phyloP scores from a whole-genome alignment of 2,329 filamentous ascomycete species.

The Escovopsis weberi region DNA sequence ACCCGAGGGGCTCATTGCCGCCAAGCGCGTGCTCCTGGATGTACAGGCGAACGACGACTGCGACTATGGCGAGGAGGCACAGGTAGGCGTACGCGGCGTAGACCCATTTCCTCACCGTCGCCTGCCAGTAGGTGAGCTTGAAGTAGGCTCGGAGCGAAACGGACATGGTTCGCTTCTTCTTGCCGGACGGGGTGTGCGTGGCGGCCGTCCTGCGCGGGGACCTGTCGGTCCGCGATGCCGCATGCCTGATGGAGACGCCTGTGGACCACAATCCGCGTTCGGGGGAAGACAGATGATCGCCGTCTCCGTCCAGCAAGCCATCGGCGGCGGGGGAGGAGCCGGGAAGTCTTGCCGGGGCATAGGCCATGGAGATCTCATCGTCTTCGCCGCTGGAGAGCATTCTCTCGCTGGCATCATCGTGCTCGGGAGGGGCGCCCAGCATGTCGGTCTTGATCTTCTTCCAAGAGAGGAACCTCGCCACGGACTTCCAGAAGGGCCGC shows the following conservation, averaged over 20 bases:
- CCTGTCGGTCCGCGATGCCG: constrained; percentile 31
- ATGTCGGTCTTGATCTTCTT: constrained; percentile 30
- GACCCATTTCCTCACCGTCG: constrained; percentile 60
- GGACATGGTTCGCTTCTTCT: constrained; percentile 50
- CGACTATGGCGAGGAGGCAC: constrained; percentile 48
- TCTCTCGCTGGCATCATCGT: constrained; percentile 16
- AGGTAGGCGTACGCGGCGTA: constrained; percentile 71
- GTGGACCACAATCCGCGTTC: constrained; percentile 8
- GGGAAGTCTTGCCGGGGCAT: constrained; percentile 12
- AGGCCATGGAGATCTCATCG: constrained; percentile 9
- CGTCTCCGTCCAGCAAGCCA: constrained; percentile 5
- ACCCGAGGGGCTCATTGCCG: constrained; percentile 72
- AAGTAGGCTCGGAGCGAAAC: constrained; percentile 58
- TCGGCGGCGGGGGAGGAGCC: constrained; percentile 15
- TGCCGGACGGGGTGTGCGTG: constrained; percentile 45
- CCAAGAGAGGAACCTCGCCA: constrained; percentile 28
- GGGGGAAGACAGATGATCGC: constrained; percentile 7
- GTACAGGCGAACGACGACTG: constrained; percentile 57
- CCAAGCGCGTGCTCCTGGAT: constrained; percentile 52
- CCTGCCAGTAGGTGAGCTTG: constrained; percentile 66
- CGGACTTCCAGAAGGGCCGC: constrained; percentile 23
- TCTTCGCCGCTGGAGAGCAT: constrained; percentile 18
- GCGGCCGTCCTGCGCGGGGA: constrained; percentile 21
- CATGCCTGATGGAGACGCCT: constrained; percentile 29
- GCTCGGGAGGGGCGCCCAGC: constrained; percentile 16